Base-by-base conservation (phyloP, 2,329 filamentous ascomycete species). In the Camillea tinctor region DNA sequence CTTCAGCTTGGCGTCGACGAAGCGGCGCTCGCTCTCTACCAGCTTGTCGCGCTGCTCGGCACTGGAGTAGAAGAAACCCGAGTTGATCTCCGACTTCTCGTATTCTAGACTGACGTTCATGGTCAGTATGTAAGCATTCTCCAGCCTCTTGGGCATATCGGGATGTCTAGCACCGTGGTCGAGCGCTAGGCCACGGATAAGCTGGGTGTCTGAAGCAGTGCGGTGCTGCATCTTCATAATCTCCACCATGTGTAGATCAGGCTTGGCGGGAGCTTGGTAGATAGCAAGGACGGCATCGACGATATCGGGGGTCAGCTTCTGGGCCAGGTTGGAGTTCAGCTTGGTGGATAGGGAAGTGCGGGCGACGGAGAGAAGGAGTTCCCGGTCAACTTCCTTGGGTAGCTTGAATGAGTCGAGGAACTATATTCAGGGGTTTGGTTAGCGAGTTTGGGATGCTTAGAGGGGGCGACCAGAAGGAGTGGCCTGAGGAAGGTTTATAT, bases 191-290 rank as follows among this genome's bases (percentile, higher is more conserved):
- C 95, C 95, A 66, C 91, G 88, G 76, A 99, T 97, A 61, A 99
- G 87, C 77, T 97, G 93, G 59, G 95, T 99, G 77, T 99, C 95
- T 30, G 95, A 92, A 60, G 94, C 93, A 56, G 92, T 93, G 69
- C 94, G 91, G 81, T 99, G 95, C 81, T 99, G 95, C 94, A 99
- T 98, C 76, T 96, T 98, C 95, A 99, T 99, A 71, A 99, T 98
- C 79, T 99, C 95, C 68, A 99, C 85, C 95, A 99, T 99, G 82
- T 98, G 94, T 72, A 99, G 79, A 79, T 99, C 95, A 59, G 96
- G 96, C 81, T 98, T 98, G 64, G 87, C 88, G 23, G 92, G 92
- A 19, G 91, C 82, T 75, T 93, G 85, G 81, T 97, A 93, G 75
- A 99, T 99, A 66, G 95, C 87, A 59, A 99, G 88, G 53, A 99